A percentile compares a stretch with the other conserved stretches of the same genome.
Evolutionary conservation across 371 early-diverging fungal species (phyloP).

Genomic region (Nematocida ausubeli): DNA sequence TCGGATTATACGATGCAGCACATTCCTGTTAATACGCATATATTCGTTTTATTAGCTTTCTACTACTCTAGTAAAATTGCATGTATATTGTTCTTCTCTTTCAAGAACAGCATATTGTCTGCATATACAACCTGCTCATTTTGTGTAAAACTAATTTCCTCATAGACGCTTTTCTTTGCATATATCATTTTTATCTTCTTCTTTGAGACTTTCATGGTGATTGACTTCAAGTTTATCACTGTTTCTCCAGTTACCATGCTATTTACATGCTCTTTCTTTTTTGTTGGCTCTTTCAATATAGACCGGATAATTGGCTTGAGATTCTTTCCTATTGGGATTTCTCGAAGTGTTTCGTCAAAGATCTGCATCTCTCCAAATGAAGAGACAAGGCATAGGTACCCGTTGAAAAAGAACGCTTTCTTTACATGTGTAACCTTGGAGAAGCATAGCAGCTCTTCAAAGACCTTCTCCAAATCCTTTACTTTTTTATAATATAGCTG

Average conservation of each 20-base stretch:
- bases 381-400: conserved; percentile 27
- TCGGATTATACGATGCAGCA: too few relatives aligned
- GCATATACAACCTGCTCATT: conserved; percentile 30
- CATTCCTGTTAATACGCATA: too few relatives aligned
- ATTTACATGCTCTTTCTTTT: conserved; percentile 12
- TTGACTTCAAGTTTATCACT: neutral
- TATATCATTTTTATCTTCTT: conserved; percentile 34
- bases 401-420: conserved; percentile 47
- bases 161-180: conserved; percentile 48
- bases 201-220: conserved; percentile 34
- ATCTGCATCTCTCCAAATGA: conserved; percentile 35
- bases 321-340: conserved; percentile 44
- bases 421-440: neutral
- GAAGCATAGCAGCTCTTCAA: conserved; percentile 38
- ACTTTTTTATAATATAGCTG: conserved; percentile 16
- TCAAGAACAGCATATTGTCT: conserved; percentile 23
- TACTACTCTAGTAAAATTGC: conserved; percentile 16
- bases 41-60: neutral
- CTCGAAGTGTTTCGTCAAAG: conserved; percentile 49
- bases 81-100: conserved; percentile 22
- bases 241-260: neutral
- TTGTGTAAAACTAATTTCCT: conserved; percentile 35
- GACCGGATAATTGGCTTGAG: conserved; percentile 17
- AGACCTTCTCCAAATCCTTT: conserved; percentile 37
- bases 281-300: conserved; percentile 22